Base-by-base conservation (phyloP, 129 eudicot genomes). In the Escallonia rubra region DNA sequence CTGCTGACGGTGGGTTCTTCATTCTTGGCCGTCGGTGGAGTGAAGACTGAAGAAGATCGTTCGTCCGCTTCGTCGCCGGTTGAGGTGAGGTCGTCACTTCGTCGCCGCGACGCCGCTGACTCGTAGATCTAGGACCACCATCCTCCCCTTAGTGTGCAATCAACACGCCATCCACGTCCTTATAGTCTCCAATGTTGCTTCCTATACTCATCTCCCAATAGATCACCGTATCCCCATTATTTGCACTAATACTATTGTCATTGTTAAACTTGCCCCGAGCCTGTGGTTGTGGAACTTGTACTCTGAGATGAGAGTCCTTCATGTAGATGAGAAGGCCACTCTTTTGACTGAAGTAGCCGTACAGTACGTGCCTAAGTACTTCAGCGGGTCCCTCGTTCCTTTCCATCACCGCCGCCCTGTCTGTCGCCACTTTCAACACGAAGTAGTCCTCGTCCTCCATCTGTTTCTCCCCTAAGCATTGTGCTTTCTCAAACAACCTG, bases 181-280 rank as follows among this genome's bases (percentile, higher is more conserved):
- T 72, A 41, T 86, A 86, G 50, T 86, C 94, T 0, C 80, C 94
- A 10, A 86, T 78, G 76, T 78, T 80, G 72, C 86, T 79, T 3
- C 89, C 89, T 13, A 86, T 83, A 11, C 84, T 83, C 6, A 89
- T 83, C 57, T 83, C 94, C 89, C 94, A 86, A 57, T 83, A 86
- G 14, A 86, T 80, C 3, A 78, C 61, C n/a, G n/a, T n/a, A n/a
- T n/a, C n/a, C 10, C 50, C 56, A 12, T 3, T 51, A n/a, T n/a
- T n/a, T n/a, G n/a, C n/a, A n/a, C n/a, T n/a, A n/a, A n/a, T n/a
- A n/a, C n/a, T n/a, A n/a, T n/a, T n/a, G 7, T 66, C 71, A 57
- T 74, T 52, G 12, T 72, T 58, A n/a, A n/a, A n/a, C n/a, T n/a
- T n/a, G n/a, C n/a, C n/a, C n/a, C n/a, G n/a, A n/a, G n/a, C n/a